Evolutionary conservation across 2,329 filamentous ascomycete species (phyloP).

Genomic region (Fonsecaea monophora): DNA sequence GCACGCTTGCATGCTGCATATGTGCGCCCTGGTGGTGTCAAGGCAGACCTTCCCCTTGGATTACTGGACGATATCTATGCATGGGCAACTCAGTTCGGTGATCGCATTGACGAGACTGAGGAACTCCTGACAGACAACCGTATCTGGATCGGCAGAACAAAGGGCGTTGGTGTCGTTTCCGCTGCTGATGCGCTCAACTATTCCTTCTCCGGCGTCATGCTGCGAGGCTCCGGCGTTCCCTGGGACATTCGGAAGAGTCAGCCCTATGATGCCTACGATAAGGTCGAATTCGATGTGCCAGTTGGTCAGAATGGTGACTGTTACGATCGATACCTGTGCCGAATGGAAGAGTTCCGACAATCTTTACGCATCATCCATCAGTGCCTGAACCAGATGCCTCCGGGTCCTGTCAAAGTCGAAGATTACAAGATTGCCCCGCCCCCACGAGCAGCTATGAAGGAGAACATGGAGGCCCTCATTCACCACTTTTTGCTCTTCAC

Average conservation of each 20-base stretch:
- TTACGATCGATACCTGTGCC: slow-evolving; percentile 98
- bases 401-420: slow-evolving; percentile 91
- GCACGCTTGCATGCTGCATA: slow-evolving; percentile 97
- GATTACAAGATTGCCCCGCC: slow-evolving; percentile 98
- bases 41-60: slow-evolving; percentile 91
- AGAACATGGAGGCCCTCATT: slow-evolving; percentile 99
- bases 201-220: slow-evolving; percentile 96
- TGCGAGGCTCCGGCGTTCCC: slow-evolving; percentile 92
- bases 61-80: slow-evolving; percentile 99
- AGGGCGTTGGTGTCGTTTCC: slow-evolving; percentile 87
- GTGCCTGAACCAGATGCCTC: slow-evolving; percentile 98
- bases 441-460: slow-evolving; percentile 98
- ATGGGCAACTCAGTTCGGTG: slow-evolving; percentile 98
- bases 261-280: slow-evolving; percentile 96
- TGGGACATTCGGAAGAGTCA: slow-evolving; percentile 97
- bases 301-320: slow-evolving; percentile 97
- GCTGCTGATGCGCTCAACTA: slow-evolving; percentile 96
- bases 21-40: slow-evolving; percentile 93
- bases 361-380: slow-evolving; percentile 98
- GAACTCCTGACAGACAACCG: slow-evolving; percentile 99
- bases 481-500: slow-evolving; percentile 99
- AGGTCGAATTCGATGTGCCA: slow-evolving; percentile 97
- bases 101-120: slow-evolving; percentile 98
- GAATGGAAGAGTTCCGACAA: slow-evolving; percentile 99
- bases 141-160: slow-evolving; percentile 95